Percentiles rank a stretch among this genome's conserved stretches.
Evolutionary conservation across 2,329 filamentous ascomycete species (phyloP).

Genomic region (Microascus cirrosus): DNA sequence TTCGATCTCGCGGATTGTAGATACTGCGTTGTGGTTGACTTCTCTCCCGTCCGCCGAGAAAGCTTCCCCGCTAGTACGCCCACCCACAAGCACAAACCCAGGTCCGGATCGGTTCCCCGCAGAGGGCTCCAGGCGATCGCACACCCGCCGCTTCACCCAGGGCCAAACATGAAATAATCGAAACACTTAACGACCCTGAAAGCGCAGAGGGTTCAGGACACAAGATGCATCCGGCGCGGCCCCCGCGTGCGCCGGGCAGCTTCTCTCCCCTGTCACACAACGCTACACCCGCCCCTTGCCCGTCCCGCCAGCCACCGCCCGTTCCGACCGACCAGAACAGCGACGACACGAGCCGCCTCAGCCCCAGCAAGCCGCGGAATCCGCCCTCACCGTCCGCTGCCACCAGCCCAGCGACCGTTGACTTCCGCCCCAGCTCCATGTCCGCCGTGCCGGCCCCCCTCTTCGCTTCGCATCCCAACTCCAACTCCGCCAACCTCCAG

Average conservation of each 20-base stretch:
- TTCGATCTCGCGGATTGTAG: too few species aligned
- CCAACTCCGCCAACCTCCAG: constrained; percentile 35
- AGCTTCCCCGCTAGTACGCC: too few species aligned
- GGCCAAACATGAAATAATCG: not conserved
- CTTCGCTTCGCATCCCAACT: constrained; percentile 34
- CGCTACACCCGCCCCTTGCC: constrained; percentile 3
- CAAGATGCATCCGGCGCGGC: constrained; percentile 35
- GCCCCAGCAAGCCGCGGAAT: constrained; percentile 12
- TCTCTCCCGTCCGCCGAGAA: too few species aligned
- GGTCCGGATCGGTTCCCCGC: too few species aligned
- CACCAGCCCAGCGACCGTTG: too few species aligned
- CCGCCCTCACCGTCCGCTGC: constrained; percentile 10
- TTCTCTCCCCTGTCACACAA: constrained; percentile 37
- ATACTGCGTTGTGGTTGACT: too few species aligned
- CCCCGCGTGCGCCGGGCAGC: constrained; percentile 40
- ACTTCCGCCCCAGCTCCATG: constrained; percentile 20
- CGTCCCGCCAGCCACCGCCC: constrained; percentile 2
- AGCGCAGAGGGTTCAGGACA: not conserved
- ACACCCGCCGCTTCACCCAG: too few species aligned
- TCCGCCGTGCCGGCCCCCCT: constrained; percentile 21
- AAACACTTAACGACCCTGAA: not conserved
- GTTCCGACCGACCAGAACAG: not conserved
- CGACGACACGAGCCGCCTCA: constrained; percentile 1
- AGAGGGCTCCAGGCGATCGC: too few species aligned
- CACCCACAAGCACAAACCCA: too few species aligned